These are phyloP conservation scores for Pyrus communis DNA, from an alignment of 306 rosid genomes.

Conservation along the genomic window DNA sequence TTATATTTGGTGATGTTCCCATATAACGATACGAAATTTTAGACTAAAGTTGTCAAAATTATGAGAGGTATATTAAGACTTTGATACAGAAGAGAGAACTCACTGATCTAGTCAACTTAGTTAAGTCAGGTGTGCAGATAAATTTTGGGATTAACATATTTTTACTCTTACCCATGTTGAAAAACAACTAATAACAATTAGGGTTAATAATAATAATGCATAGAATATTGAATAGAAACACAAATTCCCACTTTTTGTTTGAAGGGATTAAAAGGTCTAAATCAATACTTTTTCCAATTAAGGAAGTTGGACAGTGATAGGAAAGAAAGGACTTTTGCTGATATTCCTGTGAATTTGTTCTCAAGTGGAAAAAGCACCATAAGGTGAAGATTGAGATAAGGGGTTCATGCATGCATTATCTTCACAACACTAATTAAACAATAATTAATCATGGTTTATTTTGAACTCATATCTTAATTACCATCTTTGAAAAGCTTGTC, in stretches of 20 bases:
- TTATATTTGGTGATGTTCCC: not conserved
- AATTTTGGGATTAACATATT: not conserved
- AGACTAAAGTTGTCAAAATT: too few species aligned
- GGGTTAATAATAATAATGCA: not conserved
- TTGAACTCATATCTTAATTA: conserved; percentile 8
- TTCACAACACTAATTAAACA: not conserved
- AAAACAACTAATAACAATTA: not conserved
- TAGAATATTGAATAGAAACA: not conserved
- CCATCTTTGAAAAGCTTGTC: conserved; percentile 97
- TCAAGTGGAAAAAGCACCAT: not conserved
- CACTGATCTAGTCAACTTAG: not conserved
- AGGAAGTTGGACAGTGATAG: not conserved
- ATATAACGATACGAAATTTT: not conserved
- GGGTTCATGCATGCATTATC: not conserved
- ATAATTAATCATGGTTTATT: not conserved
- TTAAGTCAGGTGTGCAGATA: not conserved
- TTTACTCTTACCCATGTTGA: not conserved
- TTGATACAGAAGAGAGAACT: not conserved
- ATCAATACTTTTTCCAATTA: not conserved
- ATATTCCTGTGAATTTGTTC: not conserved
- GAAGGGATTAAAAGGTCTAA: not conserved
- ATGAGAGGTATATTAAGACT: too few species aligned
- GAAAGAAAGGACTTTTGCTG: not conserved
- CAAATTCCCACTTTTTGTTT: not conserved
- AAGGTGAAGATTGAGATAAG: not conserved